Evolutionary conservation across 768 basidiomycete species (phyloP).

Genomic region (Trametes punicea): DNA sequence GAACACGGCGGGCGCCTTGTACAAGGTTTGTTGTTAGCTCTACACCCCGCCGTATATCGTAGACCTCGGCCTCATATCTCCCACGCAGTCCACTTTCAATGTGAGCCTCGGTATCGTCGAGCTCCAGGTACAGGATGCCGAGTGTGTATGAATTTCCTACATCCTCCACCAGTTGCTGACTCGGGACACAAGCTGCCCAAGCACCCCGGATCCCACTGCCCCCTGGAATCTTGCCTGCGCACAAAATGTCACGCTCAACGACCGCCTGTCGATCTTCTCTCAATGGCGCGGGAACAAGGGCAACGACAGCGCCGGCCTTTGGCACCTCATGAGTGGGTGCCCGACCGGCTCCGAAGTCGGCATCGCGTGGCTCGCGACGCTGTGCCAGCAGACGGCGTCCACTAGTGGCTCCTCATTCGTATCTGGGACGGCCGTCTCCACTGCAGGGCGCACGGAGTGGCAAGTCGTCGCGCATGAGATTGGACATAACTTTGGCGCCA

Average conservation of each 20-base stretch:
- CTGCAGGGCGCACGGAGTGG: conserved; percentile 74
- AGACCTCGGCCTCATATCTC: conserved; percentile 27
- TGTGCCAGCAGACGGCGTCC: conserved; percentile 58
- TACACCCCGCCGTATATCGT: neutral
- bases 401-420: conserved; percentile 50
- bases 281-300: conserved; percentile 76
- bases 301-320: conserved; percentile 74
- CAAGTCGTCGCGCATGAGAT: conserved; percentile 82
- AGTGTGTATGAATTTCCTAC: conserved; percentile 31
- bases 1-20: conserved; percentile 75
- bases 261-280: conserved; percentile 74
- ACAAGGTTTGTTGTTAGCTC: conserved; percentile 44
- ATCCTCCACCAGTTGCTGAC: neutral
- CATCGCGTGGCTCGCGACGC: conserved; percentile 83
- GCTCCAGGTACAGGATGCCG: conserved; percentile 63
- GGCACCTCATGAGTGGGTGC: conserved; percentile 87
- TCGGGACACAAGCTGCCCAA: conserved; percentile 52
- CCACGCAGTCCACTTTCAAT: conserved; percentile 67
- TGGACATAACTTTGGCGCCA: conserved; percentile 88
- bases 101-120: conserved; percentile 82
- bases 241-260: conserved; percentile 52
- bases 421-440: conserved; percentile 81
- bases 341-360: conserved; percentile 80
- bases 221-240: conserved; percentile 79
- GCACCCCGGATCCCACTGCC: conserved; percentile 41